phyloP scores from a whole-genome alignment of 2,329 filamentous ascomycete genomes.

The Claviceps humidiphila region DNA sequence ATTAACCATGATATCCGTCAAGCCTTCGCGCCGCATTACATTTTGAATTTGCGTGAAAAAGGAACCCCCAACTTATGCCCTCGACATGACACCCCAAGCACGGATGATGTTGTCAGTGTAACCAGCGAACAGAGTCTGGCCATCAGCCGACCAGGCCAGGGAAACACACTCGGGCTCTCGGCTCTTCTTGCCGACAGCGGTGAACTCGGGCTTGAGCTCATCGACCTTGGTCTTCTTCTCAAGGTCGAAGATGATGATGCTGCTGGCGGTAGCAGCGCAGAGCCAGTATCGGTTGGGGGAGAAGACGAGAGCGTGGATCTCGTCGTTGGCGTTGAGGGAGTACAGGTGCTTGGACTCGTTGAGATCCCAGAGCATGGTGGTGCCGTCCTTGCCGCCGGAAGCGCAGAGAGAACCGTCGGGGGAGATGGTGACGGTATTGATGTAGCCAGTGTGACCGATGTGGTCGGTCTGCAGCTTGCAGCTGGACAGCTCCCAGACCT shows the following conservation, averaged over 20 bases:
- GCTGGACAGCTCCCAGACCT: constrained; percentile 99
- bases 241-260: constrained; percentile 99
- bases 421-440: constrained; percentile 99
- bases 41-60: constrained; percentile 4
- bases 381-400: constrained; percentile 98
- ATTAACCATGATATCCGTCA: background rate
- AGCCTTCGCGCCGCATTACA: background rate
- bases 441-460: constrained; percentile 99
- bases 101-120: constrained; percentile 99
- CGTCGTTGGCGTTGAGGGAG: constrained; percentile 97
- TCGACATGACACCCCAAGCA: constrained; percentile 94
- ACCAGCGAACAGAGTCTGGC: constrained; percentile 97
- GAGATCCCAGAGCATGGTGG: constrained; percentile 99
- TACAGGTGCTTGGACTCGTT: constrained; percentile 99
- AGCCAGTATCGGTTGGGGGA: constrained; percentile 99
- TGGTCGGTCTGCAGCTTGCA: constrained; percentile 99
- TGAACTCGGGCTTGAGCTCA: constrained; percentile 97
- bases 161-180: constrained; percentile 96
- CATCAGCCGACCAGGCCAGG: constrained; percentile 95
- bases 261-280: constrained; percentile 90
- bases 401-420: constrained; percentile 98
- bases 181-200: constrained; percentile 97
- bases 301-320: constrained; percentile 99
- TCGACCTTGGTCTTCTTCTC: constrained; percentile 99
- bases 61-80: constrained; percentile 46